These are phyloP conservation scores for Litsea cubeba DNA, from an alignment of 164 flowering plant genomes.

Conservation along the genomic window DNA sequence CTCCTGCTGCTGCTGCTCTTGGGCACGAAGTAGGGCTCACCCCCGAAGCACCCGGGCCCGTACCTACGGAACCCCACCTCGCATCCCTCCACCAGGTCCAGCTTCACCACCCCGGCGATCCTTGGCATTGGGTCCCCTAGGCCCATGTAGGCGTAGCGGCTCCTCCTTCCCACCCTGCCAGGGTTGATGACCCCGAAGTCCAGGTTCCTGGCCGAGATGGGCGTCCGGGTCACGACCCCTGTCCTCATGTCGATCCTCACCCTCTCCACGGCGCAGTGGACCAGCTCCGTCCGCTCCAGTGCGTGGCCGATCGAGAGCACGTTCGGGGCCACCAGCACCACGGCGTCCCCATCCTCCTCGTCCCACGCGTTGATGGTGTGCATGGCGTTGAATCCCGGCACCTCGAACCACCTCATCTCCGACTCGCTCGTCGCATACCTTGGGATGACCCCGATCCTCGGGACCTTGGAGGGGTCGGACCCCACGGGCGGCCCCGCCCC, in stretches of 20 bases:
- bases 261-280: conserved; percentile 58
- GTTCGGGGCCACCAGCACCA: conserved; percentile 63
- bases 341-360: conserved; percentile 41
- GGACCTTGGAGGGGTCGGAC: conserved; percentile 37
- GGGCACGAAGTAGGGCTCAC: conserved; percentile 72
- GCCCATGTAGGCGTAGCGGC: conserved; percentile 52
- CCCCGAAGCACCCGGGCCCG: conserved; percentile 62
- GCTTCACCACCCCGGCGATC: conserved; percentile 62
- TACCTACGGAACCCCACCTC: conserved; percentile 50
- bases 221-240: conserved; percentile 41
- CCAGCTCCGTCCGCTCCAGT: conserved; percentile 52
- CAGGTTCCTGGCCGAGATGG: conserved; percentile 50
- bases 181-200: conserved; percentile 71
- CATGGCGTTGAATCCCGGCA: conserved; percentile 62
- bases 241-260: conserved; percentile 48
- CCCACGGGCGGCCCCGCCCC: conserved; percentile 44
- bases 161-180: conserved; percentile 40
- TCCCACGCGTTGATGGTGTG: conserved; percentile 88
- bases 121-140: conserved; percentile 63
- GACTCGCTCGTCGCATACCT: conserved; percentile 56
- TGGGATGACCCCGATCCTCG: conserved; percentile 67
- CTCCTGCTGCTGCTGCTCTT: conserved; percentile 23
- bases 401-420: conserved; percentile 68
- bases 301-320: conserved; percentile 51
- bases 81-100: conserved; percentile 41